Conservation (phyloP, 768 basidiomycete species). For the Russula vinacea region DNA sequence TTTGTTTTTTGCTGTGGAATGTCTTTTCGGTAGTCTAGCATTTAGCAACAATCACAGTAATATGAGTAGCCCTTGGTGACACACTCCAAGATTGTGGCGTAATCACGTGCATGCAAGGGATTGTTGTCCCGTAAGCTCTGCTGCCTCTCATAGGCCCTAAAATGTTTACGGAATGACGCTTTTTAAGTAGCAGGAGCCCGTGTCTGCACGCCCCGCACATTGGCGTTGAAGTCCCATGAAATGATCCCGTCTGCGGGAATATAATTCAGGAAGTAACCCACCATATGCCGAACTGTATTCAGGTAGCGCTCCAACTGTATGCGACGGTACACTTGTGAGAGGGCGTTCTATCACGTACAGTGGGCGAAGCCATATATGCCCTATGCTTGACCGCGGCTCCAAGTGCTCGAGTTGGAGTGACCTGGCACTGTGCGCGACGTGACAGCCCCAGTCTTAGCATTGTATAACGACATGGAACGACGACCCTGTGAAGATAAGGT, state of each 20-base stretch:
- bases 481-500: conserved; percentile 30
- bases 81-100: conserved; percentile 29
- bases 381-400: conserved; percentile 73
- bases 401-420: conserved; percentile 60
- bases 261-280: conserved; percentile 56
- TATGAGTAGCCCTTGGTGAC: neutral
- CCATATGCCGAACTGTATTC: conserved; percentile 55
- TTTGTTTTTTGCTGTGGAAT: no score
- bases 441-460: conserved; percentile 60
- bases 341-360: conserved; percentile 42
- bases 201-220: conserved; percentile 62
- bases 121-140: no score
- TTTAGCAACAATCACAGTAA: neutral
- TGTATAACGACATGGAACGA: conserved; percentile 58
- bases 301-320: conserved; percentile 53
- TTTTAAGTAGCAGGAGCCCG: conserved; percentile 52
- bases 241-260: conserved; percentile 59
- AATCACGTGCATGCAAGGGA: conserved; percentile 51
- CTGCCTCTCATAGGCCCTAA: no score
- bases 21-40: neutral
- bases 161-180: no score
- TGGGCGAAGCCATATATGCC: conserved; percentile 70
- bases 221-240: no score
- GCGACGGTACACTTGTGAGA: conserved; percentile 52
- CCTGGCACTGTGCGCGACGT: conserved; percentile 59